A percentile compares a stretch with the other conserved stretches of the same genome.
Evolutionary conservation across 768 basidiomycete genomes (phyloP).

Genomic region (Rhizopogon sp.): DNA sequence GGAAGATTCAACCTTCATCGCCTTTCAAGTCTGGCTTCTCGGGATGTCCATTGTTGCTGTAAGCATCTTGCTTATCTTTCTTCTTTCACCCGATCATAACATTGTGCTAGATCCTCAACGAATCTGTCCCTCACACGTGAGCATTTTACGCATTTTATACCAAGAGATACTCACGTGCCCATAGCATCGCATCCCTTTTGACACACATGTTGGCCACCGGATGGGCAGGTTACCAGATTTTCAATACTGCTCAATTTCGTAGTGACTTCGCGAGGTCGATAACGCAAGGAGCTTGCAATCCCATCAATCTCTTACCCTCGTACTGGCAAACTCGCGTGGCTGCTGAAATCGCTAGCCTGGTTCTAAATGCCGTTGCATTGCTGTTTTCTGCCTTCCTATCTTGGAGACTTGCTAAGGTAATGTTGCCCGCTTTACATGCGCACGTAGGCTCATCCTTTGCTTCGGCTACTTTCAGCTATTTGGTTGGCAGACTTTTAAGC

Average conservation of each 20-base stretch:
- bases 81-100: background rate
- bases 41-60: slow-evolving; percentile 70
- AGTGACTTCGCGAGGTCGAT: slow-evolving; percentile 50
- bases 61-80: slow-evolving; percentile 19
- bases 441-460: background rate
- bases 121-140: slow-evolving; percentile 74
- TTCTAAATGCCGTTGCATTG: slow-evolving; percentile 56
- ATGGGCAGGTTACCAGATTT: slow-evolving; percentile 70
- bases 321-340: slow-evolving; percentile 61
- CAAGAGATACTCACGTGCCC: background rate
- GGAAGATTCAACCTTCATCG: slow-evolving; percentile 73
- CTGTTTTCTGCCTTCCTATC: slow-evolving; percentile 60
- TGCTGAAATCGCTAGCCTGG: slow-evolving; percentile 63
- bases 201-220: slow-evolving; percentile 70
- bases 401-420: slow-evolving; percentile 71
- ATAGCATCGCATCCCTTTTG: slow-evolving; percentile 56
- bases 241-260: slow-evolving; percentile 54
- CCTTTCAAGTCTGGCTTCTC: slow-evolving; percentile 77
- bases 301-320: slow-evolving; percentile 45
- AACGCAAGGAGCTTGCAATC: slow-evolving; percentile 59
- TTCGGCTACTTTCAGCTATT: slow-evolving; percentile 40
- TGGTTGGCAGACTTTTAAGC: slow-evolving; percentile 88
- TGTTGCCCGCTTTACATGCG: slow-evolving; percentile 4
- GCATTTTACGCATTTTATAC: background rate
- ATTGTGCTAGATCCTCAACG: slow-evolving; percentile 42